phyloP scores from a whole-genome alignment of 1,284 basidiomycete genomes.

The Erythrobasidium hasegawianum region DNA sequence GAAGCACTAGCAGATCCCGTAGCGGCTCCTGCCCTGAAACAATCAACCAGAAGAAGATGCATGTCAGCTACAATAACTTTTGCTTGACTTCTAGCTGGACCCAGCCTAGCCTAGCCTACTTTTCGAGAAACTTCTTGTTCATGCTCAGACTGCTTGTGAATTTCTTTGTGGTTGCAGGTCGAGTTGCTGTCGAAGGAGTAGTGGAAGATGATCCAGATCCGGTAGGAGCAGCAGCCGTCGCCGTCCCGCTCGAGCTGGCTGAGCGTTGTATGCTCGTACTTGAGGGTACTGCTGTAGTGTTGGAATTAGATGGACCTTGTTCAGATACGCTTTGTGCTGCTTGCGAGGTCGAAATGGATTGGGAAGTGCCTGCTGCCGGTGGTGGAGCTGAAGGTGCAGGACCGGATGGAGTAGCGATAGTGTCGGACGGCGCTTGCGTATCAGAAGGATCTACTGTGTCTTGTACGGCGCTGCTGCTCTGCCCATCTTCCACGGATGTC shows the following conservation, averaged over 20 bases:
- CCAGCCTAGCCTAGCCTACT: too few species aligned
- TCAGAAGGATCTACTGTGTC: background rate
- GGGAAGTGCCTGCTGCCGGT: too few species aligned
- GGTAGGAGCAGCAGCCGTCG: background rate
- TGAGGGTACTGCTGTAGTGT: constrained; percentile 7
- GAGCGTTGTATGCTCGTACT: background rate
- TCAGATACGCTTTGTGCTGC: too few species aligned
- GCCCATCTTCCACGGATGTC: too few species aligned
- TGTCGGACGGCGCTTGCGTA: background rate
- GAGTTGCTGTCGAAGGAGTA: background rate
- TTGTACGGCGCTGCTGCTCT: too few species aligned
- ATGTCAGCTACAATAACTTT: too few species aligned
- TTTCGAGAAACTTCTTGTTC: constrained; percentile 89
- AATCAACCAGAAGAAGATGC: too few species aligned
- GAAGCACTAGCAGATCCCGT: background rate
- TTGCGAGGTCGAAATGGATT: background rate
- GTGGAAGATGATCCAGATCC: background rate
- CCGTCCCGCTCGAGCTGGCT: background rate
- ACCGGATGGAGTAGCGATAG: background rate
- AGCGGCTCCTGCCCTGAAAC: too few species aligned
- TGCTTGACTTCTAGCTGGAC: too few species aligned
- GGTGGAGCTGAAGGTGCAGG: too few species aligned
- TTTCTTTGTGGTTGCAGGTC: constrained; percentile 64
- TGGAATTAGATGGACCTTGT: too few species aligned
- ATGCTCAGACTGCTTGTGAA: constrained; percentile 76